Conservation (phyloP, 2,329 filamentous ascomycete genomes). For the Escovopsis sp. region DNA sequence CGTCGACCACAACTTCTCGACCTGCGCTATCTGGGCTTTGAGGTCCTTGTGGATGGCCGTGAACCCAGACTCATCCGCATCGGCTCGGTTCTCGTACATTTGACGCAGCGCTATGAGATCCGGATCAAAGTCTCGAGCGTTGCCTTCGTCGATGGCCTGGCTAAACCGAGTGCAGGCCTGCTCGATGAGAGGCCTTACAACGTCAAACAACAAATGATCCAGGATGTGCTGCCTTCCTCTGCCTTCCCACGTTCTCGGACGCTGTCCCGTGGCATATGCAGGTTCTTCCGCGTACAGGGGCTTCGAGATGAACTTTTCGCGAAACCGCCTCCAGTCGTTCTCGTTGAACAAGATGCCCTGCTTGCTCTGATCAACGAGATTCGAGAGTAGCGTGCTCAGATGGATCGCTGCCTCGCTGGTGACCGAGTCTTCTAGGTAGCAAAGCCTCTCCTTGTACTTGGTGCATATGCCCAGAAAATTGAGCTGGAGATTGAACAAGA, state of each 20-base stretch:
- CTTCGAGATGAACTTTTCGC: slow-evolving; percentile 11
- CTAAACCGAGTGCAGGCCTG: slow-evolving; percentile 21
- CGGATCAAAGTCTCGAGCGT: slow-evolving; percentile 1
- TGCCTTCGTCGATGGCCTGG: slow-evolving; percentile 5
- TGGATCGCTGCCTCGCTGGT: slow-evolving; percentile 26
- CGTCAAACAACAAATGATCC: slow-evolving; percentile 44
- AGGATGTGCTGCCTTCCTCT: slow-evolving; percentile 34
- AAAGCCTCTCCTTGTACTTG: slow-evolving; percentile 44
- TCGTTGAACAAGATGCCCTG: slow-evolving; percentile 36
- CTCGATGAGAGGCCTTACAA: slow-evolving; percentile 30
- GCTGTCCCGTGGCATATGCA: slow-evolving; percentile 26
- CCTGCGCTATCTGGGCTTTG: slow-evolving; percentile 15
- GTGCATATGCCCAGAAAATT: slow-evolving; percentile 51
- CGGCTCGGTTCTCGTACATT: no score
- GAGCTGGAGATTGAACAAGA: slow-evolving; percentile 42
- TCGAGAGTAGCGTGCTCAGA: slow-evolving; percentile 36
- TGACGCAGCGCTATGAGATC: slow-evolving; percentile 10
- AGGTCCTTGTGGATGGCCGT: slow-evolving; percentile 20
- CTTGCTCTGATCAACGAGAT: slow-evolving; percentile 43
- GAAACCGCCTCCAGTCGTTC: slow-evolving; percentile 25
- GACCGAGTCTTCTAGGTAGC: slow-evolving; percentile 43
- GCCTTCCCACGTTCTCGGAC: slow-evolving; percentile 8
- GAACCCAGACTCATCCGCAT: slow-evolving; percentile 12
- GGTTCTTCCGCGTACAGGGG: slow-evolving; percentile 20
- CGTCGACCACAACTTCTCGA: slow-evolving; percentile 19